Base-by-base conservation (phyloP, 129 eudicot species). In the Saussurea involucrata region DNA sequence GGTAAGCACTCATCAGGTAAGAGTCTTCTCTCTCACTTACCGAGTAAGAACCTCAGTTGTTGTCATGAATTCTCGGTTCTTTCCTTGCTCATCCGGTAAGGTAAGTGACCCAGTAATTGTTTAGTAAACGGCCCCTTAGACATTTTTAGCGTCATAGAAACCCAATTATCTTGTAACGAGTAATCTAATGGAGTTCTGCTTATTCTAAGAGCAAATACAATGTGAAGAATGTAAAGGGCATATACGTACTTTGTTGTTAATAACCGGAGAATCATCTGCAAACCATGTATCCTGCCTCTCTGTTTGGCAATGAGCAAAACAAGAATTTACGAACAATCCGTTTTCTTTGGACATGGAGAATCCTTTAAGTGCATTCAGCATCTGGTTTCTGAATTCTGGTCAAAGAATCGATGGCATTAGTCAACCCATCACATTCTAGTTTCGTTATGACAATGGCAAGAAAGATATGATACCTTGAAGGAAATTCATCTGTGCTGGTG, bases 241-340 rank as follows among this genome's bases (percentile, higher is more conserved):
- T 27, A 69, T 20, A 58, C 33, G 4, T 84, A 95, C 98, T 94
- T 91, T 95, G 79, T 80, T 86, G 69, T 84, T 81, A 24, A 95
- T 66, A 63, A 49, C 42, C 3, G 98, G 98, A 76, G 92, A 87
- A 73, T 91, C 75, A 82, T 83, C 86, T 8, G 93, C 88, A 70
- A 89, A 89, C 98, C 98, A 95, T 6, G 94, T 91, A 73, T 88
- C 94, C 83, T 95, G 98, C 85, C 82, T 88, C 86, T 91, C 98
- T 0, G 97, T 78, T 75, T 95, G 98, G 81, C 98, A 95, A 82
- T 95, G 98, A 37, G 91, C 85, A 31, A 91, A 95, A 75, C 98
- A 95, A 24, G 98, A 95, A 69, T 95, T 95, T 63, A 95, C 64
- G 63, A 95, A 91, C 68, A 91, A 66, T 1, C 97, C 98, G 25